phyloP scores from a whole-genome alignment of 257 asterid species.

The Anisodus acutangulus region DNA sequence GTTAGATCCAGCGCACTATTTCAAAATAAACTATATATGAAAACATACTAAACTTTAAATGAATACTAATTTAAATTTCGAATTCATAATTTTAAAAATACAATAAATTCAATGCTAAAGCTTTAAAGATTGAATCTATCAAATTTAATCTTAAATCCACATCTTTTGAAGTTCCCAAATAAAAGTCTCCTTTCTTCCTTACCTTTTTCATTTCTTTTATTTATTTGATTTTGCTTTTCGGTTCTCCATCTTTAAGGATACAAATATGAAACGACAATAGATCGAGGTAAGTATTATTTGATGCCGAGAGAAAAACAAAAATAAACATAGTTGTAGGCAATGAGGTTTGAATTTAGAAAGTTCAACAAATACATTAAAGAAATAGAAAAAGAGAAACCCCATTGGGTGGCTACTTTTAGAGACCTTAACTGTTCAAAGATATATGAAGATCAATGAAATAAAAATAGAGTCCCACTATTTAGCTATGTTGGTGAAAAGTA shows the following conservation, averaged over 20 bases:
- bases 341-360: neutral
- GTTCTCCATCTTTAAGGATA: neutral
- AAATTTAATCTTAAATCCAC: neutral
- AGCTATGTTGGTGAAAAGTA: constrained; percentile 39
- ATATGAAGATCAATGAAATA: constrained; percentile 23
- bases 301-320: neutral
- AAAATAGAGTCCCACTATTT: constrained; percentile 41
- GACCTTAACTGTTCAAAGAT: constrained; percentile 25
- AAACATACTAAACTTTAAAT: too few relatives aligned
- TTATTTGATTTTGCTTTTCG: neutral
- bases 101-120: neutral
- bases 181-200: neutral
- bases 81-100: too few relatives aligned
- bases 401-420: neutral
- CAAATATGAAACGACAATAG: neutral
- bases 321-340: neutral
- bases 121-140: neutral
- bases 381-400: neutral
- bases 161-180: too few relatives aligned
- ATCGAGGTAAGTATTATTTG: neutral
- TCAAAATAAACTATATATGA: too few relatives aligned
- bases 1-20: too few relatives aligned
- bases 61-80: too few relatives aligned
- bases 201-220: neutral
- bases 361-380: neutral